A percentile compares a stretch with the other conserved stretches of the same genome.
These are phyloP conservation scores for Silene coronaria DNA, from an alignment of 179 eudicot genomes.

Conservation along the genomic window DNA sequence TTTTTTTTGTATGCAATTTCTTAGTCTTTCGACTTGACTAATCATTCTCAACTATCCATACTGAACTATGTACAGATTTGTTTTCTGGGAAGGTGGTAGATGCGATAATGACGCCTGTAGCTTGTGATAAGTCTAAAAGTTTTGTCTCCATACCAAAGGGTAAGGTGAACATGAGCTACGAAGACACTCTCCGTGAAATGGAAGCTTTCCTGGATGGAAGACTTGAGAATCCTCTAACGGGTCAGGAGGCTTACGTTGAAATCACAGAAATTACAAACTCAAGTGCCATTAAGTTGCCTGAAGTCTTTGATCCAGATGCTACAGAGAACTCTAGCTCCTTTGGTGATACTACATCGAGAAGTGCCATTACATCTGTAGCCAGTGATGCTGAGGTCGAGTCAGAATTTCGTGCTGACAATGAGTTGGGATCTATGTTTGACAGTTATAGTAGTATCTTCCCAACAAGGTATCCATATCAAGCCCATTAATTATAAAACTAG, in stretches of 20 bases:
- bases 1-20: background rate
- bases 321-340: constrained; percentile 91
- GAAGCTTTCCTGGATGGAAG: constrained; percentile 41
- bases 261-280: constrained; percentile 29
- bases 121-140: constrained; percentile 25
- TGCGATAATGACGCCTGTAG: constrained; percentile 29
- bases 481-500: background rate
- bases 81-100: constrained; percentile 10
- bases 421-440: constrained; percentile 43
- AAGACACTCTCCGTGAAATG: constrained; percentile 30
- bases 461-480: constrained; percentile 33
- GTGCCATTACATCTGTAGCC: constrained; percentile 44
- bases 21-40: background rate
- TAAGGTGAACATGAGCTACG: constrained; percentile 39
- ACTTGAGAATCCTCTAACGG: constrained; percentile 23
- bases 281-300: constrained; percentile 31
- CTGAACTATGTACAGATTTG: constrained; percentile 10
- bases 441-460: constrained; percentile 40
- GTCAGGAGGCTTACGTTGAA: constrained; percentile 34
- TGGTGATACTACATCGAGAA: constrained; percentile 60
- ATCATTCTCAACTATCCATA: background rate
- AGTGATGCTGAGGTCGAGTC: constrained; percentile 92
- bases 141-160: constrained; percentile 26
- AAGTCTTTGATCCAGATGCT: constrained; percentile 57
- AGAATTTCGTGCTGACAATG: constrained; percentile 40